These are phyloP conservation scores for Globisporangium alternatum DNA, from an alignment of 352 stramenopile genomes.

Conservation along the genomic window DNA sequence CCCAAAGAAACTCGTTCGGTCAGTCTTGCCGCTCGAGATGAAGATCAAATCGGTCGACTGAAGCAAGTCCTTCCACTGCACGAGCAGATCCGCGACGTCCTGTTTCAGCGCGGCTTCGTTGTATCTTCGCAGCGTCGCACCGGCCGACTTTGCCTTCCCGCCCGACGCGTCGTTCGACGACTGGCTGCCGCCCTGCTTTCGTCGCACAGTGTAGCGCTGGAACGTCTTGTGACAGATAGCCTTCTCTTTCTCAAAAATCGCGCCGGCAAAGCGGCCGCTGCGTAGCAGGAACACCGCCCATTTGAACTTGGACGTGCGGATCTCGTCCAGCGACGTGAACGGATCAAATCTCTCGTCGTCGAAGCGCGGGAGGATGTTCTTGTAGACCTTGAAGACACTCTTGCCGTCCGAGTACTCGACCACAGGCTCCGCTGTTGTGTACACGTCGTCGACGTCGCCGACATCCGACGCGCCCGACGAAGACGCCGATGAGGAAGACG, in stretches of 20 bases:
- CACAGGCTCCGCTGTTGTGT: slow-evolving; percentile 60
- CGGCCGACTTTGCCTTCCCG: slow-evolving; percentile 90
- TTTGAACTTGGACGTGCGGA: slow-evolving; percentile 55
- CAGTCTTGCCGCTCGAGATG: slow-evolving; percentile 63
- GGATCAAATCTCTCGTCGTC: slow-evolving; percentile 60
- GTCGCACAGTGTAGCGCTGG: slow-evolving; percentile 91
- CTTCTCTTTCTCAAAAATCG: slow-evolving; percentile 87
- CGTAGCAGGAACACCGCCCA: slow-evolving; percentile 90
- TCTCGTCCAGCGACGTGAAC: slow-evolving; percentile 44
- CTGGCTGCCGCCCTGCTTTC: slow-evolving; percentile 93
- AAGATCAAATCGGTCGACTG: slow-evolving; percentile 64
- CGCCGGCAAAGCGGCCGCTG: slow-evolving; percentile 90
- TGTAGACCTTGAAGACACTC: slow-evolving; percentile 77
- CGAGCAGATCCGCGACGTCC: slow-evolving; percentile 81
- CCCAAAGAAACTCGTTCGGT: slow-evolving; percentile 76
- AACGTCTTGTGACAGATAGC: slow-evolving; percentile 92
- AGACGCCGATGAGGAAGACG: slow-evolving; percentile 35
- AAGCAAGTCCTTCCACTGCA: slow-evolving; percentile 74
- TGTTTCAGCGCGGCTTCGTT: slow-evolving; percentile 90
- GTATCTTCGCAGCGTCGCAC: slow-evolving; percentile 89
- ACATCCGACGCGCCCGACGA: slow-evolving; percentile 38
- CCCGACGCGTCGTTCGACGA: slow-evolving; percentile 79
- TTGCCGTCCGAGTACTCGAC: slow-evolving; percentile 74
- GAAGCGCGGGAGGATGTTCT: slow-evolving; percentile 52
- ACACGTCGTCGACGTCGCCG: slow-evolving; percentile 43